Evolutionary conservation across 495 filamentous ascomycete species (phyloP).

Genomic region (Aspergillus funiculosus): DNA sequence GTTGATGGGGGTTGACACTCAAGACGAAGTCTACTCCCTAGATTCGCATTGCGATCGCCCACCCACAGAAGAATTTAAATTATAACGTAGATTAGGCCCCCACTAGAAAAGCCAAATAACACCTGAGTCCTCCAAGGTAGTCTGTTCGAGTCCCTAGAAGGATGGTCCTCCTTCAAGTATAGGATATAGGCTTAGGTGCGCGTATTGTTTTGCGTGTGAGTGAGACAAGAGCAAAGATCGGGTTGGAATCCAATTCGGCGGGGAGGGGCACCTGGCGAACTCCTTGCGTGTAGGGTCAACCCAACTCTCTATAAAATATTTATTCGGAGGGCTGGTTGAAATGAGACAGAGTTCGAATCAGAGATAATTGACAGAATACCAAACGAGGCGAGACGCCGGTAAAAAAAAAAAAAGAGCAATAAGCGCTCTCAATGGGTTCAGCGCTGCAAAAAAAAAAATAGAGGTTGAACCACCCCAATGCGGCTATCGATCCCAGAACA

Average conservation of each 20-base stretch:
- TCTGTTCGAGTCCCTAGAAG: neutral
- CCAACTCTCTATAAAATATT: slow-evolving; percentile 1
- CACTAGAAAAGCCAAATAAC: slow-evolving; percentile 1
- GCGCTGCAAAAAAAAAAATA: neutral
- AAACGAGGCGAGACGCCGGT: slow-evolving; percentile 12
- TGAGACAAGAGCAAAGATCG: neutral
- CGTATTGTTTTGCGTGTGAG: slow-evolving; percentile 3
- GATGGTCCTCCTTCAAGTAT: slow-evolving; percentile 2
- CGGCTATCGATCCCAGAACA: too few species aligned
- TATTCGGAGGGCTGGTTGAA: neutral
- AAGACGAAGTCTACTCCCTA: slow-evolving; percentile 27
- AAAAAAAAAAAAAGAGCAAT: slow-evolving; percentile 12
- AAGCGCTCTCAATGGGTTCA: slow-evolving; percentile 12
- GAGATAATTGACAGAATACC: slow-evolving; percentile 2
- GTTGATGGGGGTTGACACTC: slow-evolving; percentile 26
- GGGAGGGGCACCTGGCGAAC: slow-evolving; percentile 15
- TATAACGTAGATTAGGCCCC: neutral
- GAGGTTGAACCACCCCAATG: neutral
- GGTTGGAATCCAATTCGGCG: slow-evolving; percentile 12
- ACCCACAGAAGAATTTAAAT: slow-evolving; percentile 19
- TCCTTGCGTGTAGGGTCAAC: slow-evolving; percentile 23
- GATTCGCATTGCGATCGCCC: slow-evolving; percentile 39
- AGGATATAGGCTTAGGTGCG: too few species aligned
- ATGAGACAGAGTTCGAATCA: neutral
- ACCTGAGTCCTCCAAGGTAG: too few species aligned